Base-by-base conservation (phyloP, 106 monocot species). In the Platanthera zijinensis region DNA sequence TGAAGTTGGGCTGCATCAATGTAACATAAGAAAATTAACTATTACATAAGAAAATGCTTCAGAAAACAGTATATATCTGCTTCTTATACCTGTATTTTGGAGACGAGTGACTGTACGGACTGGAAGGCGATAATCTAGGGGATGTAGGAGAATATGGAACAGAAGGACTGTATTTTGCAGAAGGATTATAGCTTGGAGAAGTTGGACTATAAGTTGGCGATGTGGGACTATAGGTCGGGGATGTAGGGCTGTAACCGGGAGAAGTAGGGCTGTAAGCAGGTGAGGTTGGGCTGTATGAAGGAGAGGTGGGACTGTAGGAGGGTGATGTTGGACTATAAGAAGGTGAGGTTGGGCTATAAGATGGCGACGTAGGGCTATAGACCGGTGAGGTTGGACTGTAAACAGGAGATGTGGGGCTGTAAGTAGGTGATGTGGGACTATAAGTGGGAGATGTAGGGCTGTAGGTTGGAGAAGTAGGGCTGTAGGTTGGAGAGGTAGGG, bases 361-460 rank as follows among this genome's bases (percentile, higher is more conserved):
- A 72, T 0, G 95, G 96, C 3, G 88, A 90, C 0, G 96, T 96
- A 5, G 95, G 92, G 66, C 92, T 92, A 47, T 97, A 97, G 12
- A 77, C 84, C 1, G 96, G 97, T 13, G 94, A 97, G 30, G 97
- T 94, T 8, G 97, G 97, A 45, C 97, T 97, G 66, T 97, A 97
- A 50, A 57, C 81, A 11, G 97, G 97, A 32, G 97, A 97, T 7
- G 97, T 94, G 8, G 96, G 96, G 54, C 93, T 93, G 71, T 96
- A 97, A 17, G 75, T 78, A 6, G 93, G 96, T 6, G 96, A 97
- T 4, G 96, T 97, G 3, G 97, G 97, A 47, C 91, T 94, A 72
- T 99, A 99, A 18, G 69, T 84, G 10, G 97, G 95, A 8, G 96
- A 96, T 22, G 93, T 90, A 2, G 96, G 96, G 56, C 87, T 89